phyloP scores from a whole-genome alignment of 352 stramenopile genomes.

The Blastocystis sp. region DNA sequence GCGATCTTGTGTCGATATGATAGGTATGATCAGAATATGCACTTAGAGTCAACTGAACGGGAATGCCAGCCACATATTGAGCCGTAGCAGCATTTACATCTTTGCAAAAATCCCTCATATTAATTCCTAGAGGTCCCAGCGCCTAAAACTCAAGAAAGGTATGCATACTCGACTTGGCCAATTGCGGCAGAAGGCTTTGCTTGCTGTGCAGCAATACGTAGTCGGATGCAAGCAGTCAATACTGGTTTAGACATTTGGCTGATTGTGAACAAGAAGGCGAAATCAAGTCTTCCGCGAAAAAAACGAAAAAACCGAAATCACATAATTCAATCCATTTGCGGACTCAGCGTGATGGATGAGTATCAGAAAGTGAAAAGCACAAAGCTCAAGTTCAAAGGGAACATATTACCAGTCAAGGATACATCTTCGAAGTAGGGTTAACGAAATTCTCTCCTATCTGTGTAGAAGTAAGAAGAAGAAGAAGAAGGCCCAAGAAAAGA shows the following conservation, averaged over 20 bases:
- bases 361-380: conserved; percentile 46
- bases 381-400: conserved; percentile 55
- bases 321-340: background rate
- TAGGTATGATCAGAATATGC: conserved; percentile 88
- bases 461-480: conserved; percentile 42
- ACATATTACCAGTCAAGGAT: conserved; percentile 35
- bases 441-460: background rate
- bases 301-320: background rate
- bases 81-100: conserved; percentile 90
- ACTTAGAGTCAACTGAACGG: conserved; percentile 81
- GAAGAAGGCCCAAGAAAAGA: background rate
- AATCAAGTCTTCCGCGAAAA: background rate
- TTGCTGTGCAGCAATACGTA: conserved; percentile 76
- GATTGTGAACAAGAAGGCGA: background rate
- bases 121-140: conserved; percentile 90
- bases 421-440: background rate
- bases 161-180: conserved; percentile 63
- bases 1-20: conserved; percentile 87
- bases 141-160: conserved; percentile 65
- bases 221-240: conserved; percentile 75
- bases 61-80: conserved; percentile 80
- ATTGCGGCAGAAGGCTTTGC: conserved; percentile 77
- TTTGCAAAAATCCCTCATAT: conserved; percentile 99
- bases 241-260: conserved; percentile 63
- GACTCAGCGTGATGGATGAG: background rate